Percentiles rank a stretch among this genome's conserved stretches.
Evolutionary conservation across 2,329 filamentous ascomycete genomes (phyloP).

Genomic region (Furcasterigmium sp.): DNA sequence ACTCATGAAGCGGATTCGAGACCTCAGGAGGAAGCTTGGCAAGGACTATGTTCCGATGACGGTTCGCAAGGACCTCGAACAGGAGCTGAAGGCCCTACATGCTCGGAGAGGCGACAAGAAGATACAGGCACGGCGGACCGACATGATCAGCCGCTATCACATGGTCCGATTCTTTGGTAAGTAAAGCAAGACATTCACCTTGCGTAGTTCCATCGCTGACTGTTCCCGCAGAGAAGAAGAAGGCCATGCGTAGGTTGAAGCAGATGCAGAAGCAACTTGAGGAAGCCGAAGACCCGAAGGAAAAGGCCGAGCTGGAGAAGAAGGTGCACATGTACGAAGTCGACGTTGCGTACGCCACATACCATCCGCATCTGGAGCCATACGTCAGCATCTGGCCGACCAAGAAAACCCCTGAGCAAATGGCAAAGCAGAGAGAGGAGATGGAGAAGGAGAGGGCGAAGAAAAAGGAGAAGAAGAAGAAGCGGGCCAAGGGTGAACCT

Average conservation of each 20-base stretch:
- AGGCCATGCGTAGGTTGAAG: slow-evolving; percentile 62
- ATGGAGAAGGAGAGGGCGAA: slow-evolving; percentile 31
- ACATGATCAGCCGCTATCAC: slow-evolving; percentile 75
- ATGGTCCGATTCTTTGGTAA: slow-evolving; percentile 81
- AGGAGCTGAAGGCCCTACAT: slow-evolving; percentile 63
- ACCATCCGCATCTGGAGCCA: slow-evolving; percentile 64
- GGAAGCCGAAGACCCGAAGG: slow-evolving; percentile 42
- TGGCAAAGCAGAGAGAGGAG: slow-evolving; percentile 15
- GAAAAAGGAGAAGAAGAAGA: slow-evolving; percentile 20
- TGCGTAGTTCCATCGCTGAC: slow-evolving; percentile 8
- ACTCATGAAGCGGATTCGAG: slow-evolving; percentile 67
- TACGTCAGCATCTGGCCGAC: slow-evolving; percentile 62
- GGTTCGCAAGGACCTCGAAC: slow-evolving; percentile 63
- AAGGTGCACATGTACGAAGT: slow-evolving; percentile 66
- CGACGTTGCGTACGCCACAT: slow-evolving; percentile 70
- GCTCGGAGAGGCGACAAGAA: slow-evolving; percentile 56
- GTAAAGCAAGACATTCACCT: slow-evolving; percentile 14
- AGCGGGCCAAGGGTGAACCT: slow-evolving; percentile 31
- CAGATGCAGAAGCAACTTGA: slow-evolving; percentile 56
- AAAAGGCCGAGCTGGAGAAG: slow-evolving; percentile 43
- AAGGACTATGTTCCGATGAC: slow-evolving; percentile 60
- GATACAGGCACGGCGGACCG: slow-evolving; percentile 55
- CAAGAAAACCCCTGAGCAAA: slow-evolving; percentile 15
- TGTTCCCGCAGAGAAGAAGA: slow-evolving; percentile 57
- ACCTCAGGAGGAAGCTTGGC: slow-evolving; percentile 61